Evolutionary conservation across 306 rosid genomes (phyloP).

Genomic region (Dryas octopetala): DNA sequence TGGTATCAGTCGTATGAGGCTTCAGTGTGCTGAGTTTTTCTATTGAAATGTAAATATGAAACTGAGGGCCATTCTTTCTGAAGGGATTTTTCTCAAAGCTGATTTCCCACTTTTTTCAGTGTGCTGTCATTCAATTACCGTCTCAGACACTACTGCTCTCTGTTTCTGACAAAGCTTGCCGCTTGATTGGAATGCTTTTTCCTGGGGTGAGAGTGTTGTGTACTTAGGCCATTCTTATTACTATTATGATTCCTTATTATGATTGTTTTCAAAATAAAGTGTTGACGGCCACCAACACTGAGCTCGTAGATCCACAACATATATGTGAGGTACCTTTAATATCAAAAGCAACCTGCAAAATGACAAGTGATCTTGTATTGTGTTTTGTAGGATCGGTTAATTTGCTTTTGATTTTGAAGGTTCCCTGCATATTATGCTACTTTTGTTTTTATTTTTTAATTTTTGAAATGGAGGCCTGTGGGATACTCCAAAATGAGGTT

Average conservation of each 20-base stretch:
- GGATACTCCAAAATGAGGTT: conserved; percentile 19
- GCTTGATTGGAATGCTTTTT: conserved; percentile 97
- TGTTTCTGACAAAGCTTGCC: conserved; percentile 89
- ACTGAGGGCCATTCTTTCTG: conserved; percentile 11
- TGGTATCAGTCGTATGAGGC: not conserved
- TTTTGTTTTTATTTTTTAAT: conserved; percentile 1
- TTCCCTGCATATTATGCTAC: conserved; percentile 6
- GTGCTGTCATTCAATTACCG: conserved; percentile 96
- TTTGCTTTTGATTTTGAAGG: conserved; percentile 22
- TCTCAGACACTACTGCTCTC: conserved; percentile 93
- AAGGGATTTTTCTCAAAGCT: conserved; percentile 9
- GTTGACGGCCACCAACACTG: conserved; percentile 13
- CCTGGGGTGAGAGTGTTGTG: conserved; percentile 71
- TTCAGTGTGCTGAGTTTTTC: not conserved
- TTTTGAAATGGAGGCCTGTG: conserved; percentile 11
- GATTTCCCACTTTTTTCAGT: conserved; percentile 48
- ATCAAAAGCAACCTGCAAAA: conserved; percentile 12
- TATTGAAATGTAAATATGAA: not conserved
- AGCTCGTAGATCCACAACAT: conserved; percentile 18
- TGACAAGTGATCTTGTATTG: not conserved
- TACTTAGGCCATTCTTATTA: conserved; percentile 11
- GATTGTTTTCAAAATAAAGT: not conserved
- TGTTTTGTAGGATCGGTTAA: too few species aligned
- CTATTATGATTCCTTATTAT: not conserved
- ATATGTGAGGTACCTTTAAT: conserved; percentile 10